A percentile compares a stretch with the other conserved stretches of the same genome.
These are phyloP conservation scores for Penicillium hordei DNA, from an alignment of 2,329 filamentous ascomycete genomes.

Conservation along the genomic window DNA sequence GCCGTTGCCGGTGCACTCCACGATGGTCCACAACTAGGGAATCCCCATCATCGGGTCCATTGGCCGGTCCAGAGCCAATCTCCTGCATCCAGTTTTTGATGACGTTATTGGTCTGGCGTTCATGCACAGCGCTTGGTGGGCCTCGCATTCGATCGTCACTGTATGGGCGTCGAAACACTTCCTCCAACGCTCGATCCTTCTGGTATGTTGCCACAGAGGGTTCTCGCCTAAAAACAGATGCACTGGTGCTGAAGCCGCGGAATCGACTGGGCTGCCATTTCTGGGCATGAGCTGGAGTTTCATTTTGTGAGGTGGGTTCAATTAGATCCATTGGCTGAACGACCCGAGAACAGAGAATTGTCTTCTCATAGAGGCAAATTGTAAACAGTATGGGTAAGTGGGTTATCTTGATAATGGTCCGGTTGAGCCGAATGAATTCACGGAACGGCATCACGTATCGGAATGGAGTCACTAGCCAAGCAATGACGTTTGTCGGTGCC, in stretches of 20 bases:
- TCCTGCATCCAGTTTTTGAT: constrained; percentile 88
- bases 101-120: constrained; percentile 73
- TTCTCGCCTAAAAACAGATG: constrained; percentile 65
- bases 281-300: constrained; percentile 56
- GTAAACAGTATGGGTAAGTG: constrained; percentile 84
- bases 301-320: constrained; percentile 62
- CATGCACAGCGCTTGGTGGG: constrained; percentile 57
- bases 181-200: constrained; percentile 85
- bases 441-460: constrained; percentile 77
- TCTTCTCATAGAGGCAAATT: constrained; percentile 84
- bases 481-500: constrained; percentile 85
- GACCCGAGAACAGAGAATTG: constrained; percentile 71
- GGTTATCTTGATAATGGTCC: constrained; percentile 86
- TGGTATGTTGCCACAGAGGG: constrained; percentile 85
- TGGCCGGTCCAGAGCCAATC: constrained; percentile 55
- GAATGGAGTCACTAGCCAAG: constrained; percentile 82
- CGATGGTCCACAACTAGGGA: constrained; percentile 58
- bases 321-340: constrained; percentile 84
- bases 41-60: constrained; percentile 62
- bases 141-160: constrained; percentile 60
- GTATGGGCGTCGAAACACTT: constrained; percentile 78
- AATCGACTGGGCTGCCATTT: constrained; percentile 56
- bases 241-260: constrained; percentile 70
- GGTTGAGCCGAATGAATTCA: constrained; percentile 80
- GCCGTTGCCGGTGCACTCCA: constrained; percentile 54